Base-by-base conservation (phyloP, 1,139 yeast genomes). In the Lodderomyces metapsilosis region DNA sequence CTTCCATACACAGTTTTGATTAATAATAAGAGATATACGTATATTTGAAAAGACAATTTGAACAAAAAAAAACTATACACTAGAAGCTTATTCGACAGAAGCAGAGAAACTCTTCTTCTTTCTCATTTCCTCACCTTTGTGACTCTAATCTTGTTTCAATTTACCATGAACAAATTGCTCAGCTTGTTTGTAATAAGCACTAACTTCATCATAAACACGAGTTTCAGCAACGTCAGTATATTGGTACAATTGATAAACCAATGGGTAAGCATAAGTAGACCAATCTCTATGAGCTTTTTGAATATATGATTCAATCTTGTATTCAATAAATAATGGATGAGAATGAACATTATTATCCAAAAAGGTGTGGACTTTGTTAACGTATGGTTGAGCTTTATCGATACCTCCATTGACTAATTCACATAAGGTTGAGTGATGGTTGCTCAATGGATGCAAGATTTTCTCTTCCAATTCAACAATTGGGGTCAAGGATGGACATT, bases 401-500 rank as follows among this genome's bases (percentile, higher is more conserved):
- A 61, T 57, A 21, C 68, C 70, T 38, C 53, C 53, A 50, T 58
- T 53, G 50, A 71, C 64, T 1, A 53, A 61, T 28, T 58, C 66
- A 56, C 78, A 72, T 36, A 68, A 54, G n/a, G 37, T 37, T 12
- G 45, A 42, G 40, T 57, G 57, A 50, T 47, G 50, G 21, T 56
- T 56, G 51, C 69, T 74, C 47, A 70, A 62, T 40, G 78, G 77
- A 50, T 70, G 75, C 51, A 68, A 56, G 39, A 66, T 59, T 16
- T 48, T 39, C 40, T 61, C 54, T 44, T 56, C 57, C 25, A 56
- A 59, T 43, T 63, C 61, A 21, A 65, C 56, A 13, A 64, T 51
- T 50, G 64, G 65, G 42, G 61, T 53, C 48, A 68, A 62, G 34
- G 59, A 52, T 39, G 60, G 64, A 56, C 78, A 72, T 53, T 71